Conservation (phyloP, 2,329 filamentous ascomycete genomes). For the Amauroascus niger region DNA sequence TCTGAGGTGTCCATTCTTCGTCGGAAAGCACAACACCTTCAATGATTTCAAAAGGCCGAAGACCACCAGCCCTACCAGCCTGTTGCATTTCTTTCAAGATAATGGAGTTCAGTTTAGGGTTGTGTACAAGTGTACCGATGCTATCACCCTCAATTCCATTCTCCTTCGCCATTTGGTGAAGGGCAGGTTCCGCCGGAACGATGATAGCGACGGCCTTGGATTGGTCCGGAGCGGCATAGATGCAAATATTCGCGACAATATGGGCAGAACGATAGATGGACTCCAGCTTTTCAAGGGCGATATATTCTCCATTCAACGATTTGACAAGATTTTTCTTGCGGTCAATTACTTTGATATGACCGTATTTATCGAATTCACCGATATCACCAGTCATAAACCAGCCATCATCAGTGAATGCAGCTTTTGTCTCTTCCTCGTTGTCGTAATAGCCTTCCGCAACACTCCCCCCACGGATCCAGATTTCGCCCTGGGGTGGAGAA, state of each 20-base stretch:
- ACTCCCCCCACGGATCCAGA: constrained; percentile 67
- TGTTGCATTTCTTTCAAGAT: constrained; percentile 35
- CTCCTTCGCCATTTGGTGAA: constrained; percentile 51
- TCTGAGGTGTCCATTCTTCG: constrained; percentile 39
- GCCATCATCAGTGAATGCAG: constrained; percentile 70
- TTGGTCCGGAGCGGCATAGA: constrained; percentile 45
- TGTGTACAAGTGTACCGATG: constrained; percentile 25
- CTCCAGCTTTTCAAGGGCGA: constrained; percentile 93
- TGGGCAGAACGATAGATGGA: constrained; percentile 62
- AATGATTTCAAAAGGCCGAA: constrained; percentile 36
- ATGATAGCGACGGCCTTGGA: constrained; percentile 49
- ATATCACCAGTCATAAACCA: constrained; percentile 99
- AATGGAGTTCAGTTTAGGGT: constrained; percentile 34
- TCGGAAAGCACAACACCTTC: constrained; percentile 38
- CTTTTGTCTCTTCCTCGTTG: constrained; percentile 76
- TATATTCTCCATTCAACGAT: constrained; percentile 93
- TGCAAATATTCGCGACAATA: constrained; percentile 49
- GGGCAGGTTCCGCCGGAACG: constrained; percentile 54
- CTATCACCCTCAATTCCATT: constrained; percentile 31
- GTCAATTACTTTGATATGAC: constrained; percentile 87
- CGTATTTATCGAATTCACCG: constrained; percentile 70
- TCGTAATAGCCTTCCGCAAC: constrained; percentile 83
- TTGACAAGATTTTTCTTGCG: constrained; percentile 99
- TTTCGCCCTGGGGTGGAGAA: constrained; percentile 83
- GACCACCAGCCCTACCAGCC: constrained; percentile 29